phyloP scores from a whole-genome alignment of 139 green algal species.

The Coelastrella sp. region DNA sequence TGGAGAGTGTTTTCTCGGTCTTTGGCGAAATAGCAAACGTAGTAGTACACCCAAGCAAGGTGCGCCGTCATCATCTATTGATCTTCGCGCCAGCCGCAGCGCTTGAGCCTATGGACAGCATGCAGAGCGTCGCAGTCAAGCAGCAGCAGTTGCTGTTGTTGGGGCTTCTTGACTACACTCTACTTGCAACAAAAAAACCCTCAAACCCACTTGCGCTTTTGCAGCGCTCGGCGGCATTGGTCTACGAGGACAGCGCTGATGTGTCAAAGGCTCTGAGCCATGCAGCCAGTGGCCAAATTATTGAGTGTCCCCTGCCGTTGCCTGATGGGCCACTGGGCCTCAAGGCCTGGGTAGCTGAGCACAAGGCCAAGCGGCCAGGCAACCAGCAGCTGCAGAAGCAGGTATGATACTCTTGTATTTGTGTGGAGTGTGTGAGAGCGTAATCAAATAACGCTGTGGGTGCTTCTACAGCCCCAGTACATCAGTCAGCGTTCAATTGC shows the following conservation, averaged over 20 bases:
- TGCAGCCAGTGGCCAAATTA: slow-evolving; percentile 9
- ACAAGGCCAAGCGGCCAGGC: slow-evolving; percentile 69
- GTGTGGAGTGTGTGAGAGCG: background rate
- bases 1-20: slow-evolving; percentile 64
- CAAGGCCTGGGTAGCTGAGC: slow-evolving; percentile 69
- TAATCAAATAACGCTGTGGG: too few species aligned
- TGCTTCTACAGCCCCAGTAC: too few species aligned
- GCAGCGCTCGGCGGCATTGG: slow-evolving; percentile 40
- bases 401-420: slow-evolving; percentile 6
- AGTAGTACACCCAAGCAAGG: slow-evolving; percentile 70
- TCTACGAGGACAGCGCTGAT: background rate
- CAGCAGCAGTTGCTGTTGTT: too few species aligned
- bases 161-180: too few species aligned
- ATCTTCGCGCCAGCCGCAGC: background rate
- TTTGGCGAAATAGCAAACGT: slow-evolving; percentile 75
- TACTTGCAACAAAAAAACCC: too few species aligned
- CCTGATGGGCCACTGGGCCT: slow-evolving; percentile 39
- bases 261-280: slow-evolving; percentile 3
- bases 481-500: too few species aligned
- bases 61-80: background rate
- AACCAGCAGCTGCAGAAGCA: slow-evolving; percentile 62
- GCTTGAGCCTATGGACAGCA: too few species aligned
- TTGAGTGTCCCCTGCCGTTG: slow-evolving; percentile 31
- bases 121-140: too few species aligned
- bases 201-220: background rate